Percentiles rank a stretch among this genome's conserved stretches.
phyloP scores from a whole-genome alignment of 441 rosid species.

The Populus hybrid region DNA sequence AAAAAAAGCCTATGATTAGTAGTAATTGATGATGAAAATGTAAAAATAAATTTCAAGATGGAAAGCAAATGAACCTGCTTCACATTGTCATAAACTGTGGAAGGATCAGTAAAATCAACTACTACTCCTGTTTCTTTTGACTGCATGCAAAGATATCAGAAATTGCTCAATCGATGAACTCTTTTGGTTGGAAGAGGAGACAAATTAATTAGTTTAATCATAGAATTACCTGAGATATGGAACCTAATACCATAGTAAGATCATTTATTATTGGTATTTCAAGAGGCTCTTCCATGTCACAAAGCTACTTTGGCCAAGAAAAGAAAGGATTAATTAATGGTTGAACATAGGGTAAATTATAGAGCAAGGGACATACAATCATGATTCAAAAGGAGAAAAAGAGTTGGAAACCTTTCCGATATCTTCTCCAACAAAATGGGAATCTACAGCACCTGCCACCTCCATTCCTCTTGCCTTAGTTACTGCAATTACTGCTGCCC shows the following conservation, averaged over 20 bases:
- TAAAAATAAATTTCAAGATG: neutral
- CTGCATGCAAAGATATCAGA: slow-evolving; percentile 29
- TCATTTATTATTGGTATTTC: slow-evolving; percentile 83
- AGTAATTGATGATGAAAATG: neutral
- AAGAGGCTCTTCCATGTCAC: slow-evolving; percentile 77
- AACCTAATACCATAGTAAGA: slow-evolving; percentile 85
- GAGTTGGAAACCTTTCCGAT: slow-evolving; percentile 54
- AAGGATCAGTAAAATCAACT: slow-evolving; percentile 76
- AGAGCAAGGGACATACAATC: neutral
- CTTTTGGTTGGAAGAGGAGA: neutral
- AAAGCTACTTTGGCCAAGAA: slow-evolving; percentile 36
- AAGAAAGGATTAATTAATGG: neutral
- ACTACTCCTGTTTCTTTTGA: slow-evolving; percentile 78
- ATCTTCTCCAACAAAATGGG: slow-evolving; percentile 73
- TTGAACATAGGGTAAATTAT: neutral
- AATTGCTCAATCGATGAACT: neutral
- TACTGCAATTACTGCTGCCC: slow-evolving; percentile 81
- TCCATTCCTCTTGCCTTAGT: slow-evolving; percentile 91
- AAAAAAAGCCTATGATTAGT: neutral
- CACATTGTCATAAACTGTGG: slow-evolving; percentile 84
- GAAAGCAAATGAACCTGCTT: slow-evolving; percentile 51
- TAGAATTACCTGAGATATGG: slow-evolving; percentile 76
- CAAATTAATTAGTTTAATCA: neutral
- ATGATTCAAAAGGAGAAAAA: neutral
- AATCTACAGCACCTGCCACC: slow-evolving; percentile 85